Conservation (phyloP, 352 stramenopile genomes). For the Globisporangium barbulae region DNA sequence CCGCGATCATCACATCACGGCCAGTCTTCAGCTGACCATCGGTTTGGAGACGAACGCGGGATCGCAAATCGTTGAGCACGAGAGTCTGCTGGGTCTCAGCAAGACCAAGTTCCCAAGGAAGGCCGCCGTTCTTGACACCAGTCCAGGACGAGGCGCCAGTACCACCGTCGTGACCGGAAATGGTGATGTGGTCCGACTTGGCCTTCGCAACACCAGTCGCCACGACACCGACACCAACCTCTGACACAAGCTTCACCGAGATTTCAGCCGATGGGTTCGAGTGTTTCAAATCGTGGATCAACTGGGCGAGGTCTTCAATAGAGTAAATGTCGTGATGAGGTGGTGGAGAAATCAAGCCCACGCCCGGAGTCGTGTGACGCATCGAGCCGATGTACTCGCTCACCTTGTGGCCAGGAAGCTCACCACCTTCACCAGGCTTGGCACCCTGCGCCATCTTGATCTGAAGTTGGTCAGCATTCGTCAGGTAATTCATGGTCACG, state of each 20-base stretch:
- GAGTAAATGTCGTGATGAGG: slow-evolving; percentile 99
- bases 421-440: slow-evolving; percentile 95
- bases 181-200: slow-evolving; percentile 94
- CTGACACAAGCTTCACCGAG: slow-evolving; percentile 95
- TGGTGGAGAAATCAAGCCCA: slow-evolving; percentile 95
- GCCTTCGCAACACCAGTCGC: slow-evolving; percentile 90
- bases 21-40: slow-evolving; percentile 95
- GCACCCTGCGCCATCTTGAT: slow-evolving; percentile 98
- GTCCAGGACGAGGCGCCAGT: slow-evolving; percentile 95
- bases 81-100: slow-evolving; percentile 97
- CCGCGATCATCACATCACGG: slow-evolving; percentile 93
- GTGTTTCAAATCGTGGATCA: slow-evolving; percentile 98
- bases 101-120: slow-evolving; percentile 95
- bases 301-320: slow-evolving; percentile 96
- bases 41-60: slow-evolving; percentile 92
- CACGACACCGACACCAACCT: slow-evolving; percentile 95
- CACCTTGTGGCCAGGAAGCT: slow-evolving; percentile 96
- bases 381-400: slow-evolving; percentile 95
- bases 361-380: slow-evolving; percentile 94
- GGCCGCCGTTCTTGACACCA: slow-evolving; percentile 91
- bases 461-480: slow-evolving; percentile 96
- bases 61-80: slow-evolving; percentile 94
- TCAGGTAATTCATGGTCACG: slow-evolving; percentile 96
- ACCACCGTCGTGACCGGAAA: slow-evolving; percentile 94
- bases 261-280: slow-evolving; percentile 92